Percentiles rank a stretch among this genome's conserved stretches.
Evolutionary conservation across 2,329 filamentous ascomycete genomes (phyloP).

Genomic region (Nemania abortiva): DNA sequence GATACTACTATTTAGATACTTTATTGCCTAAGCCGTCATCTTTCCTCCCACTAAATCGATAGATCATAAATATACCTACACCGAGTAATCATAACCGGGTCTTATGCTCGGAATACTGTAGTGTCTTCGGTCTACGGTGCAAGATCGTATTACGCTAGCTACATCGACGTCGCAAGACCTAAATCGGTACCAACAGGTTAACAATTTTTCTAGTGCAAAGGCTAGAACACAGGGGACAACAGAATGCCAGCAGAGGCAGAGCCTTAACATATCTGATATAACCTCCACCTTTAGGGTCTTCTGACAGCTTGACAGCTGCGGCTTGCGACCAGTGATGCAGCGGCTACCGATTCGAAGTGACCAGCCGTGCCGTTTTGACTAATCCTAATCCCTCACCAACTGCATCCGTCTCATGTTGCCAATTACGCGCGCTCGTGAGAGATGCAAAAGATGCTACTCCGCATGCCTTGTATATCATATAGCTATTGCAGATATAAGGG

Average conservation of each 20-base stretch:
- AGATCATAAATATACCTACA: neutral
- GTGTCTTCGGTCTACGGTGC: neutral
- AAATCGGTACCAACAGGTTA: neutral
- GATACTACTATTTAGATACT: neutral
- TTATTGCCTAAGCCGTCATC: slow-evolving; percentile 4
- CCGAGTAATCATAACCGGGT: neutral
- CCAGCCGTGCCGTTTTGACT: slow-evolving; percentile 25
- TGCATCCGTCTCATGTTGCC: slow-evolving; percentile 18
- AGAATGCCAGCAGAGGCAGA: slow-evolving; percentile 6
- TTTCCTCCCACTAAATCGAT: neutral
- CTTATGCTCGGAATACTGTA: neutral
- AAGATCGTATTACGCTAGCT: neutral
- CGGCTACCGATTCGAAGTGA: slow-evolving; percentile 14
- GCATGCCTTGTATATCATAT: slow-evolving; percentile 7
- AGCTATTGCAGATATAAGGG: slow-evolving; percentile 7
- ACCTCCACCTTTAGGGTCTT: slow-evolving; percentile 31
- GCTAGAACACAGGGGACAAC: slow-evolving; percentile 24
- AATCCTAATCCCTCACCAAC: slow-evolving; percentile 20
- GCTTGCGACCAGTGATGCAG: slow-evolving; percentile 28
- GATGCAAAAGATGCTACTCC: slow-evolving; percentile 12
- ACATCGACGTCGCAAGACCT: slow-evolving; percentile 14
- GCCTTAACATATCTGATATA: slow-evolving; percentile 32
- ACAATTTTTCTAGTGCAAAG: neutral
- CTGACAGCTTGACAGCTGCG: slow-evolving; percentile 33
- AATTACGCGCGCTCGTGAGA: slow-evolving; percentile 2